Evolutionary conservation across 2,329 filamentous ascomycete species (phyloP).

Genomic region (Aspergillus aculeatus): DNA sequence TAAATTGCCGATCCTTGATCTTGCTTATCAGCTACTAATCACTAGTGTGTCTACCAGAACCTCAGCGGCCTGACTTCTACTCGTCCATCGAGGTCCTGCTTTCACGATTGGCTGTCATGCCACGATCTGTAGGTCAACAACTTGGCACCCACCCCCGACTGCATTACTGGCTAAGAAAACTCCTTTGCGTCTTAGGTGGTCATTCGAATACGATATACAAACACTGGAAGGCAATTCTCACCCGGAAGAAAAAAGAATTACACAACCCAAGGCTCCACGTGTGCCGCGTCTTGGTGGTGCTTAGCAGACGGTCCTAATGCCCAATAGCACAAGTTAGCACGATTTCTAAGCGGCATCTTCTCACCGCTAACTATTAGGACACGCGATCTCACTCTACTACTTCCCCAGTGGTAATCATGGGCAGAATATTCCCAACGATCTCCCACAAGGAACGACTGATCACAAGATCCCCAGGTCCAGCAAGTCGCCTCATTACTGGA

Average conservation of each 20-base stretch:
- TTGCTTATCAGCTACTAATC: not conserved
- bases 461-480: not conserved
- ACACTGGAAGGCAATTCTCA: not conserved
- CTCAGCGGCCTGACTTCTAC: not conserved
- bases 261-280: not conserved
- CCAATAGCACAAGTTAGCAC: not conserved
- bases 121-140: not conserved
- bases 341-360: not conserved
- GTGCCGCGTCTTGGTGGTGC: not conserved
- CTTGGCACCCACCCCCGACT: not conserved
- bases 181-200: not conserved
- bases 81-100: not conserved
- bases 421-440: not conserved
- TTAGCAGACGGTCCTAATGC: not conserved
- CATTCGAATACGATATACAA: not conserved
- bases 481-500: not conserved
- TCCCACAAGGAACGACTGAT: not conserved
- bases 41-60: not conserved
- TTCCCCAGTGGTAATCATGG: not conserved
- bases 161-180: not conserved
- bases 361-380: not conserved
- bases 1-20: not conserved
- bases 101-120: not conserved
- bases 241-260: no score
- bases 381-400: not conserved